phyloP scores from a whole-genome alignment of 2,329 filamentous ascomycete genomes.

The Hawksworthiomyces lignivorus region DNA sequence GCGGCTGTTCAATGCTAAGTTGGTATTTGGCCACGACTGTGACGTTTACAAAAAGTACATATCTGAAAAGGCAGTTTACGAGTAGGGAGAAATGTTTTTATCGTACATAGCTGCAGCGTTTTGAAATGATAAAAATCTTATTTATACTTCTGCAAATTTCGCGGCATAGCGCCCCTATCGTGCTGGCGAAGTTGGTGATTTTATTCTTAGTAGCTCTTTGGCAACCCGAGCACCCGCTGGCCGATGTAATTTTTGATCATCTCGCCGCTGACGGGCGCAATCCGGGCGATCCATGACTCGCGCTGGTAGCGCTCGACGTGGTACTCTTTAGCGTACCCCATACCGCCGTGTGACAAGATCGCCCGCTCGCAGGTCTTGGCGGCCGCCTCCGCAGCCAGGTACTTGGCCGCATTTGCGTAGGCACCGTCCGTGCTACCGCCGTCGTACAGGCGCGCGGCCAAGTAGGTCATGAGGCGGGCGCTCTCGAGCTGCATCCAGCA shows the following conservation, averaged over 20 bases:
- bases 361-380: conserved; percentile 55
- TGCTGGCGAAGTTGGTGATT: no score
- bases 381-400: conserved; percentile 57
- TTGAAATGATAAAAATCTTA: no score
- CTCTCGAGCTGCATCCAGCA: conserved; percentile 59
- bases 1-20: conserved; percentile 6
- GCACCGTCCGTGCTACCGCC: neutral
- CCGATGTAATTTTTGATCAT: conserved; percentile 71
- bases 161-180: no score
- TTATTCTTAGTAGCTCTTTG: conserved; percentile 52
- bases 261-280: conserved; percentile 58
- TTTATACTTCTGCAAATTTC: no score
- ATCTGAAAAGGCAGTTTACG: neutral
- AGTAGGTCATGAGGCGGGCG: conserved; percentile 56
- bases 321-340: conserved; percentile 59
- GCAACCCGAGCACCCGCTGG: conserved; percentile 59
- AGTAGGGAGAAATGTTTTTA: no score
- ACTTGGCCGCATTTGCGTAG: conserved; percentile 56
- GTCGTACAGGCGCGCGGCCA: conserved; percentile 57
- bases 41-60: neutral
- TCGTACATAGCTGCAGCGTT: no score
- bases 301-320: conserved; percentile 58
- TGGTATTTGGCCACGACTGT: conserved; percentile 7
- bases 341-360: conserved; percentile 51
- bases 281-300: conserved; percentile 55